Evolutionary conservation across 2,329 filamentous ascomycete genomes (phyloP).

Genomic region (Fusarium annulatum): DNA sequence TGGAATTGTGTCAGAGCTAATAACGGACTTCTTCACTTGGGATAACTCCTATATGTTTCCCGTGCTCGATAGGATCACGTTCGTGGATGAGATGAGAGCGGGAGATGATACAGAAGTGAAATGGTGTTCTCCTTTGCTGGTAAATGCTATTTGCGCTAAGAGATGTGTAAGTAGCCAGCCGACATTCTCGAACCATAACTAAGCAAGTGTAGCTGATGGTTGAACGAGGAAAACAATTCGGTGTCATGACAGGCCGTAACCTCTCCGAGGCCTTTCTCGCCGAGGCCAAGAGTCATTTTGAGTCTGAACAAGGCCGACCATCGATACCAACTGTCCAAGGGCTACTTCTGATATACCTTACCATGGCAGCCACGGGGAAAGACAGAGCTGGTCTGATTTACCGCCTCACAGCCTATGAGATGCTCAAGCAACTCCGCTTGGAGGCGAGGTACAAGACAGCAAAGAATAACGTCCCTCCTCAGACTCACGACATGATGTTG

Average conservation of each 20-base stretch:
- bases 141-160: neutral
- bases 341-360: neutral
- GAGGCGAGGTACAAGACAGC: neutral
- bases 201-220: neutral
- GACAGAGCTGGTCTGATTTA: neutral
- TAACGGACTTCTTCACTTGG: neutral
- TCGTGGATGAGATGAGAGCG: neutral
- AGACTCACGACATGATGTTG: neutral
- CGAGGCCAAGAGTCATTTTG: neutral
- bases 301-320: neutral
- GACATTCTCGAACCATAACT: neutral
- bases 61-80: neutral
- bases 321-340: neutral
- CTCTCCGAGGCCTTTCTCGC: neutral
- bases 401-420: neutral
- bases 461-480: neutral
- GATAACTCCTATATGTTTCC: neutral
- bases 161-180: neutral
- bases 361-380: neutral
- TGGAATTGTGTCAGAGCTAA: neutral
- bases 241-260: neutral
- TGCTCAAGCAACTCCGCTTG: neutral
- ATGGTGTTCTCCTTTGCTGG: neutral
- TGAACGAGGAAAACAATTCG: slow-evolving; percentile 6
- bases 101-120: neutral